These are phyloP conservation scores for Alternaria infectoria DNA, from an alignment of 2,329 filamentous ascomycete species.

Conservation along the genomic window DNA sequence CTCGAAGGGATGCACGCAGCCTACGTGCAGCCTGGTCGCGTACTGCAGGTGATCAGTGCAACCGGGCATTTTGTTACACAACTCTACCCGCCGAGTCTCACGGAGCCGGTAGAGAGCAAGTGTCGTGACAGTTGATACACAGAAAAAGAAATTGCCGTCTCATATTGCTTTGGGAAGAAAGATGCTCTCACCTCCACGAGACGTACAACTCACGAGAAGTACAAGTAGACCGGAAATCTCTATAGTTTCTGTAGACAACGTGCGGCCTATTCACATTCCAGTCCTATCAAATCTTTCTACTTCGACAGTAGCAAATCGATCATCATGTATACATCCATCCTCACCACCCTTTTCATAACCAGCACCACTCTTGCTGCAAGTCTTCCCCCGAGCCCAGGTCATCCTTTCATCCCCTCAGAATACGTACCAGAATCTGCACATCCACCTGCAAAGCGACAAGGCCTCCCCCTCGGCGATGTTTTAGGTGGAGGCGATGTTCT, in stretches of 20 bases:
- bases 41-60: constrained; percentile 23
- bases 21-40: constrained; percentile 25
- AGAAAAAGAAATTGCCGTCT: constrained; percentile 2
- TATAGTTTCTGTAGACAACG: neutral
- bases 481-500: neutral
- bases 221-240: constrained; percentile 9
- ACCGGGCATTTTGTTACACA: constrained; percentile 19
- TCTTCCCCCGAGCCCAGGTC: neutral
- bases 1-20: constrained; percentile 4
- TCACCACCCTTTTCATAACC: constrained; percentile 12
- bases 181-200: neutral
- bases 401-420: neutral
- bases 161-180: constrained; percentile 8
- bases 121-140: constrained; percentile 4
- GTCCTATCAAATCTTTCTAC: neutral
- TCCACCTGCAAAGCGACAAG: neutral
- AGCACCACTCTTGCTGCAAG: constrained; percentile 2
- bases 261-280: neutral
- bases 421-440: neutral
- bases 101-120: constrained; percentile 2
- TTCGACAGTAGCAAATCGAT: neutral
- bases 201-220: constrained; percentile 3
- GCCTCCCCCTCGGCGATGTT: neutral
- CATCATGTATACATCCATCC: constrained; percentile 14
- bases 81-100: constrained; percentile 10